Percentiles rank a stretch among this genome's conserved stretches.
Evolutionary conservation across 345 rosid genomes (phyloP).

Genomic region (Erodium maritimum): DNA sequence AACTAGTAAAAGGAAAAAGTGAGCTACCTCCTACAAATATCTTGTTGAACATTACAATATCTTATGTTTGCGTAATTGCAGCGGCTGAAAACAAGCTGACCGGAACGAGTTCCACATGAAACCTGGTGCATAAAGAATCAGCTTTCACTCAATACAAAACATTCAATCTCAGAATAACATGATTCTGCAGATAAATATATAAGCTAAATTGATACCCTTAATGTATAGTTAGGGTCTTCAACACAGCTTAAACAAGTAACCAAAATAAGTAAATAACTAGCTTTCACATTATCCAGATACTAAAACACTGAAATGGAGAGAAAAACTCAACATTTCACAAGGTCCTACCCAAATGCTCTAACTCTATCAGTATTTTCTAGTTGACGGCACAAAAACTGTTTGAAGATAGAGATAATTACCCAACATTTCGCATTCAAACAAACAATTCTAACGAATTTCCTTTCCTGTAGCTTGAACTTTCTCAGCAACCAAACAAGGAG

Average conservation of each 20-base stretch:
- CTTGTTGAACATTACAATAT: slow-evolving; percentile 1
- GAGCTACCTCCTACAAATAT: not conserved
- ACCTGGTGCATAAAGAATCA: not conserved
- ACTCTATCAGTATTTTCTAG: not conserved
- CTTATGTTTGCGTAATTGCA: not conserved
- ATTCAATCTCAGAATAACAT: no score
- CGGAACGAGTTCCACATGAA: not conserved
- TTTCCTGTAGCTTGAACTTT: no score
- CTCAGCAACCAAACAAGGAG: no score
- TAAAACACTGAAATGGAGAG: not conserved
- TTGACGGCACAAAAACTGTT: not conserved
- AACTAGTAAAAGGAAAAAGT: not conserved
- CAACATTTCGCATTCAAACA: no score
- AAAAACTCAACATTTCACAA: no score
- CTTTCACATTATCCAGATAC: not conserved
- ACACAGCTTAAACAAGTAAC: no score
- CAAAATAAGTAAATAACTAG: no score
- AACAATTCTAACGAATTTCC: not conserved
- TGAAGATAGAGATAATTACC: not conserved
- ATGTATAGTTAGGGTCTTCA: no score
- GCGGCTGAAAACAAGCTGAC: not conserved
- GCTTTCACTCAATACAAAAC: not conserved
- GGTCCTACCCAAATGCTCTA: not conserved
- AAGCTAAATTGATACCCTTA: not conserved
- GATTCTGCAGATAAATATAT: not conserved